Conservation (phyloP, 495 filamentous ascomycete genomes). For the Penicillium fimorum region DNA sequence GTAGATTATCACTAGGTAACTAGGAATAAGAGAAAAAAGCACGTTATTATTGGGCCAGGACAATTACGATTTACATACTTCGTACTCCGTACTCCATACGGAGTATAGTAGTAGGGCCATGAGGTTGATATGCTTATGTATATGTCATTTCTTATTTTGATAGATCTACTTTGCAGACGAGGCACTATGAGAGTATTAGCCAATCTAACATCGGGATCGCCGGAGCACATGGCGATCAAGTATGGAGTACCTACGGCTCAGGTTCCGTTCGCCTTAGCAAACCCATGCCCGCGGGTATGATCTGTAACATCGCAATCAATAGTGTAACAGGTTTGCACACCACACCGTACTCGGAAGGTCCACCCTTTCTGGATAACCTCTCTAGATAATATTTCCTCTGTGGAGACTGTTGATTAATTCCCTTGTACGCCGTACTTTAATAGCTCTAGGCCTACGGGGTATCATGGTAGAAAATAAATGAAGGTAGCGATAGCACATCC, state of each 20-base stretch:
- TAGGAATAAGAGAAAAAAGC: not conserved
- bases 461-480: not conserved
- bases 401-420: not conserved
- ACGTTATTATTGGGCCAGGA: not conserved
- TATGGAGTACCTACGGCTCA: not conserved
- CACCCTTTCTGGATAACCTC: not conserved
- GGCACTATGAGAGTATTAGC: not conserved
- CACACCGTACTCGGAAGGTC: not conserved
- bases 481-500: not conserved
- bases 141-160: not conserved
- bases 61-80: not conserved
- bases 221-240: not conserved
- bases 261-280: not conserved
- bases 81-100: no score
- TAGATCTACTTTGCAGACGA: not conserved
- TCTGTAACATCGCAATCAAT: conserved; percentile 2
- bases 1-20: conserved; percentile 1
- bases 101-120: not conserved
- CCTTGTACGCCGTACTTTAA: not conserved
- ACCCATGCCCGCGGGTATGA: not conserved
- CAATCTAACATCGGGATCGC: not conserved
- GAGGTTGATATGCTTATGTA: not conserved
- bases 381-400: not conserved
- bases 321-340: conserved; percentile 1
- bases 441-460: not conserved